These are phyloP conservation scores for Globisporangium yorkense DNA, from an alignment of 352 stramenopile genomes.

Conservation along the genomic window DNA sequence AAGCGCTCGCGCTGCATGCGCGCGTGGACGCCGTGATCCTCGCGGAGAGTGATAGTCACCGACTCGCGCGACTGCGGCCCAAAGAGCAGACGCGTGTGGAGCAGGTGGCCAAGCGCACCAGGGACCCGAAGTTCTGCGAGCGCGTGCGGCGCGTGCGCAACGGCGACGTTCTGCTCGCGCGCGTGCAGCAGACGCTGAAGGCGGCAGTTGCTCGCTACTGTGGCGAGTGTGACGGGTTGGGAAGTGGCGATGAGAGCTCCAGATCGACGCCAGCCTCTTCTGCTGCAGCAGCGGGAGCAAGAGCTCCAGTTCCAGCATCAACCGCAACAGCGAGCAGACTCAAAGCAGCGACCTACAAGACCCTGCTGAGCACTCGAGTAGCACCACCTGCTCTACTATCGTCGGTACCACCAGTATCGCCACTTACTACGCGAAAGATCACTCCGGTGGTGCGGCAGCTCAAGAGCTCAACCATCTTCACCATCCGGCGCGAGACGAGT, in stretches of 20 bases:
- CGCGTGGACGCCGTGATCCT: background rate
- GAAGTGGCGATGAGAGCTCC: background rate
- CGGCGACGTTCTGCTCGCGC: background rate
- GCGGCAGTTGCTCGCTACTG: background rate
- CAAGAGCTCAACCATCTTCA: background rate
- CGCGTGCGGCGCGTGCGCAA: background rate
- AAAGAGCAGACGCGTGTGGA: background rate
- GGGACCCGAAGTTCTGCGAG: background rate
- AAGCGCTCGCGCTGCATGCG: background rate
- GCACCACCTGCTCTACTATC: background rate
- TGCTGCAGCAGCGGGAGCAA: background rate
- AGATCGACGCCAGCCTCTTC: background rate
- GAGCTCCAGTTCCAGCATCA: background rate
- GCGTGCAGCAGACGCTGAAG: background rate
- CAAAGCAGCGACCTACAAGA: background rate
- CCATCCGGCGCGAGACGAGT: background rate
- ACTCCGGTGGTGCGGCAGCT: background rate
- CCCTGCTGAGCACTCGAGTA: background rate
- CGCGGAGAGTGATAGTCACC: background rate
- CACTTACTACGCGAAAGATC: no score
- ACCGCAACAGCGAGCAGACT: background rate
- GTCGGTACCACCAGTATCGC: background rate
- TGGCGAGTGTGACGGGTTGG: no score
- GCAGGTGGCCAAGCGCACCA: background rate
- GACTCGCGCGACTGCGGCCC: background rate